Percentiles rank a stretch among this genome's conserved stretches.
These are phyloP conservation scores for Rhinocladiella mackenziei DNA, from an alignment of 2,329 filamentous ascomycete genomes.

Conservation along the genomic window DNA sequence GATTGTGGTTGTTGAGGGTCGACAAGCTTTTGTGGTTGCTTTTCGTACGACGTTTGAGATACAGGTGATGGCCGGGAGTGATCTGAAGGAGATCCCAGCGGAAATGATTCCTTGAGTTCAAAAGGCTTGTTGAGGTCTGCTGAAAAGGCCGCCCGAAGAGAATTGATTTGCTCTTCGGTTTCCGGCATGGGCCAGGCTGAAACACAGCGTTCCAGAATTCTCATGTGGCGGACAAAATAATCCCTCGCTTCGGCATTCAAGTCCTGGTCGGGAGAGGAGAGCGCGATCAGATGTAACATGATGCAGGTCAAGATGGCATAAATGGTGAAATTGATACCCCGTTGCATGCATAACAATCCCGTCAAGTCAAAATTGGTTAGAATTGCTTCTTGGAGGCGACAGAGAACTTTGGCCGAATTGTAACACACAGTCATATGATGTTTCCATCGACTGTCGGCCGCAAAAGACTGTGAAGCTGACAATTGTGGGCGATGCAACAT, in stretches of 20 bases:
- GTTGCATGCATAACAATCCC: conserved; percentile 84
- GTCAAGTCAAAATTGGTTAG: conserved; percentile 70
- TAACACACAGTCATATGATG: conserved; percentile 84
- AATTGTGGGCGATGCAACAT: conserved; percentile 85
- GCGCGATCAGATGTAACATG: conserved; percentile 84
- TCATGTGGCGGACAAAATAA: conserved; percentile 91
- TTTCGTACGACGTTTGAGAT: conserved; percentile 45
- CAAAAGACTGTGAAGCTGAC: conserved; percentile 68
- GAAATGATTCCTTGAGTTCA: conserved; percentile 81
- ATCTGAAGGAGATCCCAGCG: conserved; percentile 72
- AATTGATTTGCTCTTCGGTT: conserved; percentile 83
- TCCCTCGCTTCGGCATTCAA: conserved; percentile 79
- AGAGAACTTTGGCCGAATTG: conserved; percentile 76
- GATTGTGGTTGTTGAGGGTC: conserved; percentile 16
- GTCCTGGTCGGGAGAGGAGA: conserved; percentile 88
- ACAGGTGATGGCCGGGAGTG: conserved; percentile 52
- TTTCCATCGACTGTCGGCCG: conserved; percentile 73
- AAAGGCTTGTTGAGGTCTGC: conserved; percentile 80
- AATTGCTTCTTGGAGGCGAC: conserved; percentile 79
- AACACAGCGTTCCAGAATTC: conserved; percentile 81
- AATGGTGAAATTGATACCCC: conserved; percentile 93
- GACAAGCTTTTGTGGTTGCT: conserved; percentile 29
- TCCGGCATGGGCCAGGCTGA: conserved; percentile 82
- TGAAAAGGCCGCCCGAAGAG: conserved; percentile 85
- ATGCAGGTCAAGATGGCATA: conserved; percentile 88